phyloP scores from a whole-genome alignment of 805 yeast genomes.

The Zygosaccharomyces rouxii region DNA sequence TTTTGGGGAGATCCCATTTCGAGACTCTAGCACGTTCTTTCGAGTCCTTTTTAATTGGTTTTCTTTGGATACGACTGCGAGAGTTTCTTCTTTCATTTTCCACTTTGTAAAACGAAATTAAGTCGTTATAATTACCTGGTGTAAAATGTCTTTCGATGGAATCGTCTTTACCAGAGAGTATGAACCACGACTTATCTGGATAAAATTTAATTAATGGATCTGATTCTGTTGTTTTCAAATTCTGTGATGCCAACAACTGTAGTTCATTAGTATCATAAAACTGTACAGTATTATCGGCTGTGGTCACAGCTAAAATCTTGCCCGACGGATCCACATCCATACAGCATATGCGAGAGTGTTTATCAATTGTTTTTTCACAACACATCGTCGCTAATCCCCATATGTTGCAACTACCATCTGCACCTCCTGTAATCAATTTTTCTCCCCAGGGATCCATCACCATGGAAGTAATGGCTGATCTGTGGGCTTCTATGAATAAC shows the following conservation, averaged over 20 bases:
- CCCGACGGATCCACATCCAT: conserved; percentile 27
- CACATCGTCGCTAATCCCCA: conserved; percentile 25
- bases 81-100: conserved; percentile 8
- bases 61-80: conserved; percentile 2
- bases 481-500: conserved; percentile 38
- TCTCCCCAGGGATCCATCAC: conserved; percentile 51
- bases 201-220: conserved; percentile 21
- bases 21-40: conserved; percentile 8
- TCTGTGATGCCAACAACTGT: conserved; percentile 5
- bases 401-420: conserved; percentile 26
- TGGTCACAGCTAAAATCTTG: conserved; percentile 21
- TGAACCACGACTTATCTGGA: conserved; percentile 26
- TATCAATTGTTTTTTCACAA: conserved; percentile 16
- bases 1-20: conserved; percentile 15
- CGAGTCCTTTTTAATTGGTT: conserved; percentile 5
- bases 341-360: conserved; percentile 18
- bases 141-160: conserved; percentile 15
- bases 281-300: conserved; percentile 17
- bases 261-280: conserved; percentile 20
- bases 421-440: conserved; percentile 48
- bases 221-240: conserved; percentile 8
- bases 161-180: conserved; percentile 22
- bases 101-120: conserved; percentile 17
- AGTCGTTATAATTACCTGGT: conserved; percentile 10
- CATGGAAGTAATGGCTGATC: conserved; percentile 46